Evolutionary conservation across 2,329 filamentous ascomycete genomes (phyloP).

Genomic region (Emydomyces testavorans): DNA sequence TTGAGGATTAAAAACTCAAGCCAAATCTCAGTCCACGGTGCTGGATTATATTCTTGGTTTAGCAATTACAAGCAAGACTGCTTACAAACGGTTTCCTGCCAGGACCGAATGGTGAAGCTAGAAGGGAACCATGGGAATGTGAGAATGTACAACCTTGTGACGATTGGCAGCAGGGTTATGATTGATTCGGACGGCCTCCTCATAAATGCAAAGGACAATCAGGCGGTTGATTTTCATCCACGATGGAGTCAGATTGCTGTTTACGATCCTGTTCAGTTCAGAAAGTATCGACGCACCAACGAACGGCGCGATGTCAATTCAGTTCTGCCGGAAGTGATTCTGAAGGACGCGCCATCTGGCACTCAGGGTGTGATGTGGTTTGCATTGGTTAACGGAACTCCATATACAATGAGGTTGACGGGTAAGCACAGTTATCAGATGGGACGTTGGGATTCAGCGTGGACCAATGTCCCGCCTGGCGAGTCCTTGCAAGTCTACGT

Average conservation of each 20-base stretch:
- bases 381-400: constrained; percentile 33
- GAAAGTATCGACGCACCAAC: no score
- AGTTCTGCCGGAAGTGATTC: no score
- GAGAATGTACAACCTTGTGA: constrained; percentile 15
- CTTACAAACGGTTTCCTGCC: constrained; percentile 7
- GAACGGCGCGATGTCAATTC: no score
- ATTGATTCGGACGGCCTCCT: constrained; percentile 2
- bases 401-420: constrained; percentile 27
- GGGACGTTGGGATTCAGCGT: constrained; percentile 30
- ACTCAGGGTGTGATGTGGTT: constrained; percentile 25
- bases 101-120: constrained; percentile 4
- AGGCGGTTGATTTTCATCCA: constrained; percentile 9
- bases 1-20: not conserved
- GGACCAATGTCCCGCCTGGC: constrained; percentile 25
- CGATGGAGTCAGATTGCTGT: constrained; percentile 11
- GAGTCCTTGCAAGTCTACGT: no score
- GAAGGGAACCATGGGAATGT: constrained; percentile 6
- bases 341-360: not conserved
- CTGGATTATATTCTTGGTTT: constrained; percentile 9
- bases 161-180: constrained; percentile 8
- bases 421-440: constrained; percentile 29
- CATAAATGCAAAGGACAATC: constrained; percentile 2
- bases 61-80: constrained; percentile 9
- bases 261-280: constrained; percentile 4
- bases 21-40: not conserved